Percentiles rank a stretch among this genome's conserved stretches.
Conservation (phyloP, 139 green algal species). For the Micractinium sp. region DNA sequence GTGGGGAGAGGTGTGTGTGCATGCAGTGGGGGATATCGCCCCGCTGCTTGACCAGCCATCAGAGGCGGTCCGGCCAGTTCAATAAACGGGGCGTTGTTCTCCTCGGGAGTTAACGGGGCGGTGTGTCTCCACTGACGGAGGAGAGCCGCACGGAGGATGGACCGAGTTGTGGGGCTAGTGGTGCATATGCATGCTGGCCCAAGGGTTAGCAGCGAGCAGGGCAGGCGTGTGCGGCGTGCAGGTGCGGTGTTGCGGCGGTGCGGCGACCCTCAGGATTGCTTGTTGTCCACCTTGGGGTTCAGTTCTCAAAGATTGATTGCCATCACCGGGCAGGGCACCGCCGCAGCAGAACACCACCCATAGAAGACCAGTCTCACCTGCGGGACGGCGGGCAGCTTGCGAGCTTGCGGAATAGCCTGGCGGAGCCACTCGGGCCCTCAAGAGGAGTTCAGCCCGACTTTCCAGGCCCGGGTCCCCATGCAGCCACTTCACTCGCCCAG, state of each 20-base stretch:
- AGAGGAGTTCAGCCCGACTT: no score
- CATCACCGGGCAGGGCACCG: slow-evolving; percentile 41
- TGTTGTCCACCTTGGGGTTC: slow-evolving; percentile 47
- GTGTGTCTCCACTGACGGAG: slow-evolving; percentile 4
- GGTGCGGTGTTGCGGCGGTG: not conserved
- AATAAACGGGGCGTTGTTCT: slow-evolving; percentile 35
- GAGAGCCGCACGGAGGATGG: slow-evolving; percentile 51
- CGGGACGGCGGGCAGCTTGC: no score
- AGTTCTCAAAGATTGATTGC: slow-evolving; percentile 61
- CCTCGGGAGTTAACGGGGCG: slow-evolving; percentile 40
- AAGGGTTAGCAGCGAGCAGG: not conserved
- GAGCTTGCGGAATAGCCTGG: no score
- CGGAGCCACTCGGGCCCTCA: no score
- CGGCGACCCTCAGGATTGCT: slow-evolving; percentile 43
- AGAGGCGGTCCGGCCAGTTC: slow-evolving; percentile 3
- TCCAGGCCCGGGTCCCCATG: no score
- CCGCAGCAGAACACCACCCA: no score
- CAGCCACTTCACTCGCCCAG: no score
- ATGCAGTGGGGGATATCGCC: not conserved
- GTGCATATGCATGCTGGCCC: not conserved
- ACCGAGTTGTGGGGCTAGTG: slow-evolving; percentile 36
- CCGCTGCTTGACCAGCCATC: slow-evolving; percentile 26
- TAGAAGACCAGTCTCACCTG: no score
- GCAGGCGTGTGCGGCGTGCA: not conserved
- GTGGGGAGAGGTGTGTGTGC: not conserved